Conservation (phyloP, 345 rosid species). For the Melaleuca quinquenervia region DNA sequence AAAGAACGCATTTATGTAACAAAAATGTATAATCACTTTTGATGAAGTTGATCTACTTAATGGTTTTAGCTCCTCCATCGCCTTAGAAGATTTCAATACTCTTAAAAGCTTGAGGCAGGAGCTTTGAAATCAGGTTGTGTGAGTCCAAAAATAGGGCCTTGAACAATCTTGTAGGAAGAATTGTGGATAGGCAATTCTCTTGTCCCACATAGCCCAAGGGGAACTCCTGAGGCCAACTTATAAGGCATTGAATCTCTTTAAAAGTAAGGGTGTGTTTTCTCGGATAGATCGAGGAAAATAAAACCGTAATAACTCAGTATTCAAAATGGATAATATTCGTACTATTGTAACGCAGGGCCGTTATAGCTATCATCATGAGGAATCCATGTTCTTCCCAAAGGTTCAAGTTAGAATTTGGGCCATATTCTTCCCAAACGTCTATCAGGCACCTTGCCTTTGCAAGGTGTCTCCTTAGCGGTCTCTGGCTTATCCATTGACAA, state of each 20-base stretch:
- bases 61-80: background rate
- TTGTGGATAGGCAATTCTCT: no score
- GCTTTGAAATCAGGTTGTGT: background rate
- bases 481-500: background rate
- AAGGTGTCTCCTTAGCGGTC: background rate
- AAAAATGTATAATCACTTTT: background rate
- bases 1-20: background rate
- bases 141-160: background rate
- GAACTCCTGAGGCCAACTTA: no score
- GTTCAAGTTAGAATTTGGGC: background rate
- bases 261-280: no score
- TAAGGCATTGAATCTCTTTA: background rate
- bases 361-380: background rate
- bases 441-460: background rate
- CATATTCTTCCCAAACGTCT: no score
- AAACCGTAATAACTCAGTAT: no score
- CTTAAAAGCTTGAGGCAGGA: background rate
- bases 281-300: no score
- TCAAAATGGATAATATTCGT: no score
- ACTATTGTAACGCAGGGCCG: background rate
- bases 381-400: background rate
- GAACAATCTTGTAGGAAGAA: background rate
- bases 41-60: background rate
- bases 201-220: no score
- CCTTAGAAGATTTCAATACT: background rate